Evolutionary conservation across 2,329 filamentous ascomycete species (phyloP).

Genomic region (Didymellaceae sp.): DNA sequence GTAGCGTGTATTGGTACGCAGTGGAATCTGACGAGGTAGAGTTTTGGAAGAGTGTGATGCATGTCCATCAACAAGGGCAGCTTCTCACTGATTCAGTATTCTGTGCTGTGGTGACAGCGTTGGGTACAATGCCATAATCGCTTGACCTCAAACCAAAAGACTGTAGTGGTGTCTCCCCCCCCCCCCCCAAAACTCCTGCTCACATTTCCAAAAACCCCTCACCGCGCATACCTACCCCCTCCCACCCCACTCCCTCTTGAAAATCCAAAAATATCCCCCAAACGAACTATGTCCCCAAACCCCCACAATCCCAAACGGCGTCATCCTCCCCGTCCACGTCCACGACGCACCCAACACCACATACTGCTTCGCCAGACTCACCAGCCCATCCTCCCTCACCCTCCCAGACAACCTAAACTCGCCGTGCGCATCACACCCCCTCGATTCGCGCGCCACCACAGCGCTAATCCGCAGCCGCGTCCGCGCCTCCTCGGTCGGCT

Average conservation of each 20-base stretch:
- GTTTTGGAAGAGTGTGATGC: no score
- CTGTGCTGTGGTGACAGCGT: no score
- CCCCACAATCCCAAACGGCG: slow-evolving; percentile 35
- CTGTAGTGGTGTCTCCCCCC: no score
- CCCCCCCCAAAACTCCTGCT: no score
- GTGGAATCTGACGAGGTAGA: no score
- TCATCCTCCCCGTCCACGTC: slow-evolving; percentile 26
- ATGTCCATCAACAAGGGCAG: no score
- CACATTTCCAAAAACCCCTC: no score
- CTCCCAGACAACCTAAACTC: slow-evolving; percentile 24
- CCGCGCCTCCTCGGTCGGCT: slow-evolving; percentile 3
- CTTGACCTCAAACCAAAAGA: no score
- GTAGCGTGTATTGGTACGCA: no score
- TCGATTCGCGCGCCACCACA: slow-evolving; percentile 16
- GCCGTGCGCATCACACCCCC: slow-evolving; percentile 23
- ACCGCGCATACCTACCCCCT: no score
- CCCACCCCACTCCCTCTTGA: slow-evolving; percentile 38
- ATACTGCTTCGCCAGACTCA: slow-evolving; percentile 26
- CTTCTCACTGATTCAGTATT: no score
- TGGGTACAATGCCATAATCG: no score
- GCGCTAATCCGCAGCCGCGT: slow-evolving; percentile 2
- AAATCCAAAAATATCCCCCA: slow-evolving; percentile 38
- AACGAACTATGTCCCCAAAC: slow-evolving; percentile 24
- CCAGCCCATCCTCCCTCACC: slow-evolving; percentile 22
- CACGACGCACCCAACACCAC: slow-evolving; percentile 10